Evolutionary conservation across 306 rosid species (phyloP), one percentile per base, ranked within the genome.

Genomic region (Cicer chorassanicum): DNA sequence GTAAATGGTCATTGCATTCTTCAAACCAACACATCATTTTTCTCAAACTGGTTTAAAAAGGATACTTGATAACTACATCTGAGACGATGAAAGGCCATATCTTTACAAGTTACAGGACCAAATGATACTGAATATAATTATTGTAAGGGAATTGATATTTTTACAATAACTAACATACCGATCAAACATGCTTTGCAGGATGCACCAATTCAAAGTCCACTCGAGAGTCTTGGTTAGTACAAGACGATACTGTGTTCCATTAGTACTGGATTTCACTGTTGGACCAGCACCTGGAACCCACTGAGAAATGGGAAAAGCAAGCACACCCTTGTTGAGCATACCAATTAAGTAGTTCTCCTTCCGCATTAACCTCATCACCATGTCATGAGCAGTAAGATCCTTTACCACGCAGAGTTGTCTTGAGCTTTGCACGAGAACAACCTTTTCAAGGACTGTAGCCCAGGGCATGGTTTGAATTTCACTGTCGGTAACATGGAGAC

Each of bases 261-360:
- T 55, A 14, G 87, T 74, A 42, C 83, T 69, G 72, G 74, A 73
- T 66, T 85, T 91, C 78, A 91, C 87, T 44, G 79, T 66, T 11
- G 97, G 98, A 70, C 96, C 97, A 72, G 85, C 87, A 73, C 97
- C 98, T 8, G 98, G 98, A n/a, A 94, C 79, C 97, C 96, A 91
- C 45, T 82, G 82, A 10, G 96, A 88, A 81, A 94, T 86, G 42
- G 98, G 97, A 74, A 94, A 94, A 61, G 97, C 91, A 78, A 94
- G 93, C 43, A 94, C 87, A 46, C 97, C 97, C 81, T 90, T 91
- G 89, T 94, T 94, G 51, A 94, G 87, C 96, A 94, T 88, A 73
- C 98, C 97, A 54, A 94, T 91, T 77, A 94, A 81, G 82, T 91
- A 94, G 84, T 94, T 94, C 82, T 94, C 97, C 87, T 91, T 94